Evolutionary conservation across 106 monocot genomes (phyloP).

Genomic region (Amphibolis antarctica): DNA sequence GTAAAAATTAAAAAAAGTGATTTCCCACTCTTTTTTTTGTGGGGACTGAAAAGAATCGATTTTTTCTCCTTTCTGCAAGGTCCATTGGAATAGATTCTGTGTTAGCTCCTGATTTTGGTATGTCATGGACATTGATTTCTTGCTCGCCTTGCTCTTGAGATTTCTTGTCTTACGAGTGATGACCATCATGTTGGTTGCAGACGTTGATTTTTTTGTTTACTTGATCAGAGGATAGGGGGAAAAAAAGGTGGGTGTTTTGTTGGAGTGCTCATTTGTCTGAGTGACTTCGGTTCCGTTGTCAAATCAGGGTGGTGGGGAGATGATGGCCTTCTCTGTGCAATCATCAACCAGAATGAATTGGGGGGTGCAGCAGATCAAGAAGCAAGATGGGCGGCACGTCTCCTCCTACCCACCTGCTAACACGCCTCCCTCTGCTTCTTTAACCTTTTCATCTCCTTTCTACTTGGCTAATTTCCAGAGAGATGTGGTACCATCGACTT

Average conservation of each 20-base stretch:
- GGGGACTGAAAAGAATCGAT: no score
- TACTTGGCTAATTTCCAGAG: constrained; percentile 8
- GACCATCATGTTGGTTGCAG: neutral
- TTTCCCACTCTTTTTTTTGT: no score
- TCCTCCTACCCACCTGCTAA: neutral
- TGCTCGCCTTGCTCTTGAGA: no score
- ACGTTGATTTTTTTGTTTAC: neutral
- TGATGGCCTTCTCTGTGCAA: neutral
- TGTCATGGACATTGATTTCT: no score
- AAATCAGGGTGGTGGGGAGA: neutral
- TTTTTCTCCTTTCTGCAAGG: no score
- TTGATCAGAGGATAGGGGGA: no score
- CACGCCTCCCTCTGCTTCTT: neutral
- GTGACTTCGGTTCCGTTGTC: neutral
- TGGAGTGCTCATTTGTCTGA: neutral
- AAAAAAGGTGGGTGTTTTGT: no score
- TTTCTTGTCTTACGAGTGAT: no score
- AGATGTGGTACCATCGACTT: constrained; percentile 15
- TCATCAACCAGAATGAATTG: neutral
- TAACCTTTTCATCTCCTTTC: neutral
- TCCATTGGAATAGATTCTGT: no score
- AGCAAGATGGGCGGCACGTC: neutral
- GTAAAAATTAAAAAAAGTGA: no score
- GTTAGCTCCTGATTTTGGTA: no score
- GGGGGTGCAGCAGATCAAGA: neutral